Percentiles rank a stretch among this genome's conserved stretches.
These are phyloP conservation scores for Suillus decipiens DNA, from an alignment of 768 basidiomycete genomes.

Conservation along the genomic window DNA sequence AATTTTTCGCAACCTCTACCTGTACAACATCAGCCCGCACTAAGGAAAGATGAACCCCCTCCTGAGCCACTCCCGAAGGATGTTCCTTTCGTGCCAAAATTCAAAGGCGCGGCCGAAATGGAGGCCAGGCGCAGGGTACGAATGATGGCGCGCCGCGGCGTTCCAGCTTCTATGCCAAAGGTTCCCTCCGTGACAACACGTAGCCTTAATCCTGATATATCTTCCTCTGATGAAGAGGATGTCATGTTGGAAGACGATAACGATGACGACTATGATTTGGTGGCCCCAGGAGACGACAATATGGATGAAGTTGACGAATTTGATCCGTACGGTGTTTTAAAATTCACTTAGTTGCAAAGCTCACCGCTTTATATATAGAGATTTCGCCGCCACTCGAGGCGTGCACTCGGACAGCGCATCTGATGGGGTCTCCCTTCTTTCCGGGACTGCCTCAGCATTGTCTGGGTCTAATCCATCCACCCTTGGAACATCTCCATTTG, in stretches of 20 bases:
- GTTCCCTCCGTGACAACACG: conserved; percentile 28
- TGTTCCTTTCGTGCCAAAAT: conserved; percentile 70
- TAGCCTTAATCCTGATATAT: conserved; percentile 48
- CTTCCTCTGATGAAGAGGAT: conserved; percentile 57
- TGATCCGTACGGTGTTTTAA: conserved; percentile 60
- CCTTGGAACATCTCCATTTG: conserved; percentile 49
- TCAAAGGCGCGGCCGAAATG: conserved; percentile 87
- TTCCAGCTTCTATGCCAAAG: conserved; percentile 32
- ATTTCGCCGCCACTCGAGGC: conserved; percentile 65
- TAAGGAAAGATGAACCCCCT: conserved; percentile 18
- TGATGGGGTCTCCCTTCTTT: conserved; percentile 61
- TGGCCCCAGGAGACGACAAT: conserved; percentile 47
- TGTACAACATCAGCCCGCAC: conserved; percentile 10
- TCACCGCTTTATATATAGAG: conserved; percentile 45
- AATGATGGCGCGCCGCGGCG: conserved; percentile 59
- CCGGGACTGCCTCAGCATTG: conserved; percentile 46
- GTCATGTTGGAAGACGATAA: conserved; percentile 49
- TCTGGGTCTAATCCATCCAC: conserved; percentile 60
- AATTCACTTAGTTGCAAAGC: not conserved
- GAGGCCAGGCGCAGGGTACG: conserved; percentile 67
- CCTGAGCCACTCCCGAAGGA: conserved; percentile 47
- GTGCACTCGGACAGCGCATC: conserved; percentile 62
- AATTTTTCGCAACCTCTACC: not conserved
- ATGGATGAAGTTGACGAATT: conserved; percentile 75
- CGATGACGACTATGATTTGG: conserved; percentile 55